Evolutionary conservation across 345 rosid genomes (phyloP).

Genomic region (Eucalyptus tenuipes): DNA sequence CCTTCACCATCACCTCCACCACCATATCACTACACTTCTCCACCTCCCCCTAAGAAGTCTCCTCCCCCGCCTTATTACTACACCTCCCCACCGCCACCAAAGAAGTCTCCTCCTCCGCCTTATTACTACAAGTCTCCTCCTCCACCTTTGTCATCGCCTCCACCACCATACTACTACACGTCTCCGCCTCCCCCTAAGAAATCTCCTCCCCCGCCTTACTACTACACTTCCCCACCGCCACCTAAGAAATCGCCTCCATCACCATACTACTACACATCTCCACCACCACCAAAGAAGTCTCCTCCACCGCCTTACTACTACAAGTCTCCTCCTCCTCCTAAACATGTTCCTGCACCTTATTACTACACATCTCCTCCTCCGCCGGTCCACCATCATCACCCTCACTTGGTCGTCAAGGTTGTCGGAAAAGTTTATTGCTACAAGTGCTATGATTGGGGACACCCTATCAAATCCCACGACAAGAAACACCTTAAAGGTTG

Average conservation of each 20-base stretch:
- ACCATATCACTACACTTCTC: neutral
- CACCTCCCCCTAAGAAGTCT: too few species aligned
- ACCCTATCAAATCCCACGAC: constrained; percentile 4
- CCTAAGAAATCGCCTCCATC: neutral
- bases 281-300: neutral
- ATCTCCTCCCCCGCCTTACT: neutral
- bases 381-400: neutral
- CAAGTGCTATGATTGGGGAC: neutral
- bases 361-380: neutral
- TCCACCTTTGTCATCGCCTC: neutral
- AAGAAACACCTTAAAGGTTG: constrained; percentile 22
- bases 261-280: neutral
- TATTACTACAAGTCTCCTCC: neutral
- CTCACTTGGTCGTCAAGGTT: constrained; percentile 7
- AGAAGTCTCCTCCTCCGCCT: neutral
- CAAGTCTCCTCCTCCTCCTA: neutral
- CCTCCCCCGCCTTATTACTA: neutral
- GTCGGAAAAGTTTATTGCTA: constrained; percentile 21
- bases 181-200: neutral
- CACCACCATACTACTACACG: neutral
- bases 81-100: too few species aligned
- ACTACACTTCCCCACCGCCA: neutral
- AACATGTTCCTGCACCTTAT: neutral
- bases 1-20: neutral
- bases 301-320: neutral